Percentiles rank a stretch among this genome's conserved stretches.
phyloP scores from a whole-genome alignment of 805 yeast genomes.

The Schizosaccharomyces japonicus region DNA sequence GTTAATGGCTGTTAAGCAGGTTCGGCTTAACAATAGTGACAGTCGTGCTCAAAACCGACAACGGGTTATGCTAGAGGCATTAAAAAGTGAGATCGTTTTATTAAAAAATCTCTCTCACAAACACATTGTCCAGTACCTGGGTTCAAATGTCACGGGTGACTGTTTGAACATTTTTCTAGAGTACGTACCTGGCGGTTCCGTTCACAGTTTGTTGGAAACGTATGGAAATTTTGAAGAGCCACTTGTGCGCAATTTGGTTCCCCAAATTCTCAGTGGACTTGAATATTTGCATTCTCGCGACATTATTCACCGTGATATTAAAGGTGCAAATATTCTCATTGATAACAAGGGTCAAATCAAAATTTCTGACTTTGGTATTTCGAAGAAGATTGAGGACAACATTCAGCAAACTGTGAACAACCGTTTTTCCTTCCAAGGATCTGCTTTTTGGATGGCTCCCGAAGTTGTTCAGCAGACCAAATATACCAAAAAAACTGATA shows the following conservation, averaged over 20 bases:
- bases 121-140: conserved; percentile 77
- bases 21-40: conserved; percentile 25
- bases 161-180: conserved; percentile 57
- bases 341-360: conserved; percentile 63
- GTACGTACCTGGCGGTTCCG: conserved; percentile 52
- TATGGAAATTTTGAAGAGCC: conserved; percentile 69
- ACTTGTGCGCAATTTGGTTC: conserved; percentile 41
- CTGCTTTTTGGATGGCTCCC: conserved; percentile 98
- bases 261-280: conserved; percentile 56
- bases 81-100: conserved; percentile 52
- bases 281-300: conserved; percentile 49
- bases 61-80: conserved; percentile 46
- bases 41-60: conserved; percentile 18
- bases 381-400: conserved; percentile 39
- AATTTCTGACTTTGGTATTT: conserved; percentile 70
- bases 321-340: conserved; percentile 67
- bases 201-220: conserved; percentile 42
- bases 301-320: conserved; percentile 68
- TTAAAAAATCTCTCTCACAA: conserved; percentile 65
- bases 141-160: conserved; percentile 54
- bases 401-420: conserved; percentile 19
- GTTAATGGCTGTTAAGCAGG: conserved; percentile 91
- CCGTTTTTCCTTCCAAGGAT: conserved; percentile 76
- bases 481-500: conserved; percentile 78
- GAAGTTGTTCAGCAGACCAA: conserved; percentile 88